Evolutionary conservation across 768 basidiomycete genomes (phyloP).

Genomic region (Termitomyces sp.): DNA sequence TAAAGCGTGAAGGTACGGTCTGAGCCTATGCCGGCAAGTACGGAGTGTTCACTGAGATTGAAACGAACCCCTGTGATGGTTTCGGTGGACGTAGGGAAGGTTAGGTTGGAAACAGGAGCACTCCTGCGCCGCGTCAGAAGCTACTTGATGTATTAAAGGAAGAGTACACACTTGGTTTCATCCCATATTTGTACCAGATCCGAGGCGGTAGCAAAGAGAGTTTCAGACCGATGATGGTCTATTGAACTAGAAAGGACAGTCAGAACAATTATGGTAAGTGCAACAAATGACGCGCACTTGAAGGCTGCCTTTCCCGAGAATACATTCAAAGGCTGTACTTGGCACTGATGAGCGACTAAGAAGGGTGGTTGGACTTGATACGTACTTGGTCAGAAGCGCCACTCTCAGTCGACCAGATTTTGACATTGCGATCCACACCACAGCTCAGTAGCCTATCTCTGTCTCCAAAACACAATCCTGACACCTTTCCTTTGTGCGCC

Average conservation of each 20-base stretch:
- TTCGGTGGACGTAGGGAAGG: constrained; percentile 83
- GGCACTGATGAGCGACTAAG: neutral
- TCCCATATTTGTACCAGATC: constrained; percentile 97
- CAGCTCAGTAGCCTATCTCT: constrained; percentile 65
- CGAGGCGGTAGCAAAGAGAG: constrained; percentile 92
- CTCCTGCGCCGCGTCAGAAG: constrained; percentile 42
- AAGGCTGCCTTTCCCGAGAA: constrained; percentile 87
- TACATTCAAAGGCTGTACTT: constrained; percentile 58
- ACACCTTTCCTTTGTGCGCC: constrained; percentile 83
- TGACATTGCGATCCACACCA: constrained; percentile 78
- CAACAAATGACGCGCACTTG: constrained; percentile 52
- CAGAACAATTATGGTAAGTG: neutral
- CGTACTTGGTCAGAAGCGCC: constrained; percentile 30
- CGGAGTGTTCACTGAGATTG: constrained; percentile 90
- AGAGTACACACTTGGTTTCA: constrained; percentile 73
- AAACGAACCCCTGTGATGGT: constrained; percentile 86
- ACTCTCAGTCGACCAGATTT: constrained; percentile 62
- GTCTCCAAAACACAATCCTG: constrained; percentile 73
- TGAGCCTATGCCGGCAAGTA: constrained; percentile 91
- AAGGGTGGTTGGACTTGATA: neutral
- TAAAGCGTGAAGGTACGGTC: constrained; percentile 96
- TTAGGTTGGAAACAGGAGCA: constrained; percentile 79
- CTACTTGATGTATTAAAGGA: neutral
- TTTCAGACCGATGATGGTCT: constrained; percentile 86
- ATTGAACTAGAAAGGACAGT: constrained; percentile 56